Percentiles rank a stretch among this genome's conserved stretches.
These are phyloP conservation scores for Kwoniella sp. DNA, from an alignment of 768 basidiomycete species.

Conservation along the genomic window DNA sequence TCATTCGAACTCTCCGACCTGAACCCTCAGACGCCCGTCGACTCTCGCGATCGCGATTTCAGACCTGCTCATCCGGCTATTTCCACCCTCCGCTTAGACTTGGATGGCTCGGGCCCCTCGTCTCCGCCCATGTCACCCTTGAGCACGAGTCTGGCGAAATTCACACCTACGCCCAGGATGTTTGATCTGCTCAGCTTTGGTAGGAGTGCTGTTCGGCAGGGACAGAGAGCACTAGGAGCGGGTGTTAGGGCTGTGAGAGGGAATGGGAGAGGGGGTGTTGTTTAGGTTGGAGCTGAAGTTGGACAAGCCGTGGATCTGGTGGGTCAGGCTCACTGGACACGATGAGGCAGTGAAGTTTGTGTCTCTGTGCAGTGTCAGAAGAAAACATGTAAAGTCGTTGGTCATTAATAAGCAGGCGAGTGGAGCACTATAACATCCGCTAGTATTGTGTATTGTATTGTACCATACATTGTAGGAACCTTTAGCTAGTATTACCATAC, in stretches of 20 bases:
- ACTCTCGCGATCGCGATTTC: neutral
- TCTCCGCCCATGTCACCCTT: constrained; percentile 27
- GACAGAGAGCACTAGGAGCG: constrained; percentile 16
- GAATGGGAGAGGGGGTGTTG: constrained; percentile 10
- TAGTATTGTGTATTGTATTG: too few species aligned
- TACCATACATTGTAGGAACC: too few species aligned
- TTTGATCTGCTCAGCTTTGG: constrained; percentile 49
- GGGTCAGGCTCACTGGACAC: too few species aligned
- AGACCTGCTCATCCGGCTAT: constrained; percentile 3
- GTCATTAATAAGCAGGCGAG: too few species aligned
- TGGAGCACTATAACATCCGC: too few species aligned
- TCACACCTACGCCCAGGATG: constrained; percentile 43
- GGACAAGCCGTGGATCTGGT: neutral
- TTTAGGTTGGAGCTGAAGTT: neutral
- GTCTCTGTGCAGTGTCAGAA: too few species aligned
- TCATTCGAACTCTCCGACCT: constrained; percentile 7
- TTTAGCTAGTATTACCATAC: too few species aligned
- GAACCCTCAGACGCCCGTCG: neutral
- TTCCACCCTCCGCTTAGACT: constrained; percentile 10
- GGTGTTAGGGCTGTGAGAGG: constrained; percentile 19
- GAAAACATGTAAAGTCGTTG: too few species aligned
- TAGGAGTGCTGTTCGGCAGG: constrained; percentile 33
- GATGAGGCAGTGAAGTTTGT: too few species aligned
- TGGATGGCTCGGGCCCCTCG: neutral
- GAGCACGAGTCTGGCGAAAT: constrained; percentile 32